These are phyloP conservation scores for Clavispora fructus DNA, from an alignment of 805 yeast genomes.

Conservation along the genomic window DNA sequence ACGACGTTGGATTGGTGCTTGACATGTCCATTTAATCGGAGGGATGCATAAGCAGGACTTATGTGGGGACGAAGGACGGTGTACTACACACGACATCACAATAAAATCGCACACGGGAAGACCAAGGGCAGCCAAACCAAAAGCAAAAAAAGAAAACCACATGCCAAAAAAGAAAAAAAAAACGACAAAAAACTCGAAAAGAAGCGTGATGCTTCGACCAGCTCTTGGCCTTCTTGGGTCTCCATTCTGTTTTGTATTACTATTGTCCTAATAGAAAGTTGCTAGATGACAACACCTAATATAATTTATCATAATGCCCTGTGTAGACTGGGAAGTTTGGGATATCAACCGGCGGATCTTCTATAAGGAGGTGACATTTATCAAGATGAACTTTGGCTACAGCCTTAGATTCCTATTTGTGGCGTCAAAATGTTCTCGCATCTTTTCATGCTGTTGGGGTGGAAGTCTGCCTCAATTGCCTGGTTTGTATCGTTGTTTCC, in stretches of 20 bases:
- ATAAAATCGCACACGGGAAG: background rate
- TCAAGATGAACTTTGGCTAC: no score
- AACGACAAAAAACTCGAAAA: background rate
- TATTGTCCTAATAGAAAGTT: background rate
- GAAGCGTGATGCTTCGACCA: background rate
- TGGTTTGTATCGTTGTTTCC: no score
- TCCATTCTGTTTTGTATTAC: background rate
- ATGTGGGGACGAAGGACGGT: constrained; percentile 7
- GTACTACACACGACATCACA: background rate
- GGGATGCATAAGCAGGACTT: constrained; percentile 16
- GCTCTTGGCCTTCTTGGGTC: background rate
- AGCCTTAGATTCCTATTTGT: no score
- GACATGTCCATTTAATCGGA: constrained; percentile 54
- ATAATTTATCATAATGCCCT: background rate
- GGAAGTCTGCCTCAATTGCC: no score
- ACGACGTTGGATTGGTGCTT: constrained; percentile 79
- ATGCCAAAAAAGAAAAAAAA: background rate
- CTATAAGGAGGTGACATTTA: no score
- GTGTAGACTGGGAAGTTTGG: background rate
- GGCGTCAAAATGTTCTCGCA: no score
- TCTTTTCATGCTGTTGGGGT: no score
- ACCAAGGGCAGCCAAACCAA: background rate
- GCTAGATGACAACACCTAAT: background rate
- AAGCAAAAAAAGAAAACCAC: background rate
- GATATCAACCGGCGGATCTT: background rate